phyloP scores from a whole-genome alignment of 2,329 filamentous ascomycete genomes.

The Microcyclosporella mali region DNA sequence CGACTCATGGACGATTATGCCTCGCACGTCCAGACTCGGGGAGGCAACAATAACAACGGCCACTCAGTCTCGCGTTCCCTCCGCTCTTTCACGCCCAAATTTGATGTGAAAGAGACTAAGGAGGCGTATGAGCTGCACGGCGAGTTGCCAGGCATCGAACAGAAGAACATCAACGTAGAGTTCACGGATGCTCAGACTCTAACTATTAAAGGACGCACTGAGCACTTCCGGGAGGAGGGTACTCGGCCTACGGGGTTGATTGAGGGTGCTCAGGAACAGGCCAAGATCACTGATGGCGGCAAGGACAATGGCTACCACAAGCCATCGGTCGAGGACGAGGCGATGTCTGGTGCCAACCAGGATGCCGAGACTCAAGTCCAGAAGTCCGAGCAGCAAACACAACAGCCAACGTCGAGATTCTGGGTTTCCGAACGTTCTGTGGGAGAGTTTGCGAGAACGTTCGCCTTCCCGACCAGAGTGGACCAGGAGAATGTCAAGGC shows the following conservation, averaged over 20 bases:
- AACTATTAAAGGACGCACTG: slow-evolving; percentile 62
- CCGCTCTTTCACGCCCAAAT: slow-evolving; percentile 65
- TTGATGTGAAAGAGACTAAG: slow-evolving; percentile 68
- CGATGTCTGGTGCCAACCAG: slow-evolving; percentile 7
- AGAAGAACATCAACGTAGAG: slow-evolving; percentile 69
- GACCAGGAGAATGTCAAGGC: slow-evolving; percentile 58
- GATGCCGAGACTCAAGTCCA: slow-evolving; percentile 13
- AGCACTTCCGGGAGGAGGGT: slow-evolving; percentile 56
- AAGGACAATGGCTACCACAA: slow-evolving; percentile 40
- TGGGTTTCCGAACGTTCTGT: slow-evolving; percentile 60
- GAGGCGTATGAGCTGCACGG: slow-evolving; percentile 69
- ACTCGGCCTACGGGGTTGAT: slow-evolving; percentile 46
- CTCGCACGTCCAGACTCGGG: slow-evolving; percentile 27
- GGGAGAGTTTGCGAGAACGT: slow-evolving; percentile 54
- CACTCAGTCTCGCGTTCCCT: slow-evolving; percentile 24
- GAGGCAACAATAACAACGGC: slow-evolving; percentile 7
- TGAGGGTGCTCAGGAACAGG: slow-evolving; percentile 16
- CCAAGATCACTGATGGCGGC: slow-evolving; percentile 27
- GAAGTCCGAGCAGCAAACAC: slow-evolving; percentile 30
- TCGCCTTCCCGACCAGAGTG: slow-evolving; percentile 53
- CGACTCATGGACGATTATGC: slow-evolving; percentile 44
- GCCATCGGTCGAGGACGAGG: slow-evolving; percentile 62
- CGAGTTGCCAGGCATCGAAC: slow-evolving; percentile 69
- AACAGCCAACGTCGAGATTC: slow-evolving; percentile 47
- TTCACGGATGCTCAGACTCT: slow-evolving; percentile 72